Conservation (phyloP, 345 rosid genomes). For the Reutealis trisperma region DNA sequence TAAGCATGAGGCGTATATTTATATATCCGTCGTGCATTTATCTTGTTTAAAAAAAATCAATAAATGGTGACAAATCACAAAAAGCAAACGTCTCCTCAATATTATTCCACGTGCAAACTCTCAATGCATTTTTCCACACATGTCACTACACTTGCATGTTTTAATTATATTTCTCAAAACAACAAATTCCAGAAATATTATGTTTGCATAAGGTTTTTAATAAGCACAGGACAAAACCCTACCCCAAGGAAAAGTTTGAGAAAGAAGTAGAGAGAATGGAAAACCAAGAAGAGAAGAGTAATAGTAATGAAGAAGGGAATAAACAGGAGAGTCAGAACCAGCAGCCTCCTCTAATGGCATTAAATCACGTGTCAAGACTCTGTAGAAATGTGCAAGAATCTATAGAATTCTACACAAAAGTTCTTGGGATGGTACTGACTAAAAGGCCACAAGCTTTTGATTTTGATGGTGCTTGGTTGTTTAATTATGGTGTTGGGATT, state of each 20-base stretch:
- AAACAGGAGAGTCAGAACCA: background rate
- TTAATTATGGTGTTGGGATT: conserved; percentile 72
- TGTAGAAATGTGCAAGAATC: conserved; percentile 60
- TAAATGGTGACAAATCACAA: background rate
- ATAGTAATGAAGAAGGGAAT: conserved; percentile 1
- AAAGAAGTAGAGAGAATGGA: background rate
- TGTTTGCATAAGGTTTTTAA: background rate
- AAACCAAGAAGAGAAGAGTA: background rate
- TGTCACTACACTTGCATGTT: background rate
- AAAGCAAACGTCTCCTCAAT: background rate
- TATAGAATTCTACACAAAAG: conserved; percentile 54
- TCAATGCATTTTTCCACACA: background rate
- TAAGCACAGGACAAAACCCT: too few relatives aligned
- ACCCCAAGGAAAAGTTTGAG: too few relatives aligned
- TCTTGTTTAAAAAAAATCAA: too few relatives aligned
- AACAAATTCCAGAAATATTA: too few relatives aligned
- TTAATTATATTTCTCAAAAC: too few relatives aligned
- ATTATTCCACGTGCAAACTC: background rate
- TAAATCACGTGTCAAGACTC: conserved; percentile 69
- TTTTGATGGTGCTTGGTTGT: conserved; percentile 70
- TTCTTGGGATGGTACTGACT: conserved; percentile 58
- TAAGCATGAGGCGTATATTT: too few relatives aligned
- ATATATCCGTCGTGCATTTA: too few relatives aligned
- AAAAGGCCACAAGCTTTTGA: conserved; percentile 54
- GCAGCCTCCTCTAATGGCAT: conserved; percentile 51